Base-by-base conservation (phyloP, 1,284 basidiomycete species). In the Takashimella koratensis region DNA sequence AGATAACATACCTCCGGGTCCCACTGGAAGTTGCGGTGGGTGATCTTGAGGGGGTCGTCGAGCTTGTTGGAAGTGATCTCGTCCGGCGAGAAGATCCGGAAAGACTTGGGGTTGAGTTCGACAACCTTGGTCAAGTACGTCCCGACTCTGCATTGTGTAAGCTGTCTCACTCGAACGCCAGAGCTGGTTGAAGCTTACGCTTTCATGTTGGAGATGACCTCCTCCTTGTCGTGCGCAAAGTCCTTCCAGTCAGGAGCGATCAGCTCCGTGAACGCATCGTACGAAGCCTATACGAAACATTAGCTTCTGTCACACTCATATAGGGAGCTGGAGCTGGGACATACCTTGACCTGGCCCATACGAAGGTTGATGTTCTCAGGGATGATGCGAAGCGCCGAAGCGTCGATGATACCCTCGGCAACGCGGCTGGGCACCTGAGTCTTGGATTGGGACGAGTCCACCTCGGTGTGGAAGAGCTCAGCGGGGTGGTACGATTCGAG, bases 81-180 rank as follows among this genome's bases (percentile, higher is more conserved):
- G 65, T 95, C 91, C 0, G 91, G 91, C n/a, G 86, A 90, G 78
- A 93, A 93, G 57, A 94, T 87, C 49, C 91, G 82, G 81, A 93
- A 92, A 0, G 80, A 79, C 23, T 77, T 79, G 1, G 84, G 1
- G 88, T 93, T 93, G 56, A 84, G 84, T 60, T 77, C 77, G 53
- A 87, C 77, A 19, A 87, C 83, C 23, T 67, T 62, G 40, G 66
- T 64, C 20, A 70, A 58, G 50, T 66, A 72, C 2, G 53, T 49
- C 3, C 70, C 70, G 39, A 68, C 56, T 23, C 68, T 70, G 45
- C n/a, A n/a, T n/a, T n/a, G n/a, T n/a, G n/a, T n/a, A n/a, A n/a
- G n/a, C n/a, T n/a, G n/a, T n/a, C n/a, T n/a, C n/a, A n/a, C 12
- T 26, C 12, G 25, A 42, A 19, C 6, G 45, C 20, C 45, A 47